These are phyloP conservation scores for Cladosporium sp. DNA, from an alignment of 2,329 filamentous ascomycete genomes.

Conservation along the genomic window DNA sequence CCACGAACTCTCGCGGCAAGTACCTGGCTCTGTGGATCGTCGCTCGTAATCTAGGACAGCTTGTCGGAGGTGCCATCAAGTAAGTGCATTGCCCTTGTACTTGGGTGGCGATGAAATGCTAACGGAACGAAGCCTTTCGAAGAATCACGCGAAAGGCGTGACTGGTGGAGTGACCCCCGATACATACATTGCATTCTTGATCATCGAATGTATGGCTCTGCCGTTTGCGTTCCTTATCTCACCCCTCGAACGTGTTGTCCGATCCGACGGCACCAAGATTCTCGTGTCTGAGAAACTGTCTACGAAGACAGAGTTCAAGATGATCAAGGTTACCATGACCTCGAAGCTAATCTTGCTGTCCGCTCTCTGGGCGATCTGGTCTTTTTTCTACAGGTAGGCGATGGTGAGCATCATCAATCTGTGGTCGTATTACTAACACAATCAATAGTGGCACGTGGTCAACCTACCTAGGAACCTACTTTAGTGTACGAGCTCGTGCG, in stretches of 20 bases:
- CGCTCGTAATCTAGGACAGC: constrained; percentile 39
- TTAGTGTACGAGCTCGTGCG: constrained; percentile 39
- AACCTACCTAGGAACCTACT: constrained; percentile 40
- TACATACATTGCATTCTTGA: constrained; percentile 52
- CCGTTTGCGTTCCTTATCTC: constrained; percentile 52
- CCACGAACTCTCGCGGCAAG: constrained; percentile 39
- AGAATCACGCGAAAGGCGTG: constrained; percentile 18
- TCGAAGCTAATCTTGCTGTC: constrained; percentile 31
- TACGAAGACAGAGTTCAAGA: constrained; percentile 33
- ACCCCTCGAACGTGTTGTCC: constrained; percentile 49
- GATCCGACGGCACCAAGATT: constrained; percentile 40
- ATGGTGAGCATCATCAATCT: constrained; percentile 46
- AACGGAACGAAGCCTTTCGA: constrained; percentile 29
- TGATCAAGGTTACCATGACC: constrained; percentile 14
- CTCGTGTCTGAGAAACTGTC: constrained; percentile 29
- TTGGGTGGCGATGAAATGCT: constrained; percentile 24
- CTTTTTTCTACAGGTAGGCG: constrained; percentile 47
- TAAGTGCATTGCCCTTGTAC: constrained; percentile 19
- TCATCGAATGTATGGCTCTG: constrained; percentile 50
- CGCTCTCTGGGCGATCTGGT: constrained; percentile 42
- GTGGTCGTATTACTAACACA: constrained; percentile 52
- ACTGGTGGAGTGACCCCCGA: constrained; percentile 41
- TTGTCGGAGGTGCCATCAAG: constrained; percentile 41
- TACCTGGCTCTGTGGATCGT: constrained; percentile 40
- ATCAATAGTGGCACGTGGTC: constrained; percentile 41